Conservation (phyloP, 2,329 filamentous ascomycete species). For the Colletotrichum echinochloae region DNA sequence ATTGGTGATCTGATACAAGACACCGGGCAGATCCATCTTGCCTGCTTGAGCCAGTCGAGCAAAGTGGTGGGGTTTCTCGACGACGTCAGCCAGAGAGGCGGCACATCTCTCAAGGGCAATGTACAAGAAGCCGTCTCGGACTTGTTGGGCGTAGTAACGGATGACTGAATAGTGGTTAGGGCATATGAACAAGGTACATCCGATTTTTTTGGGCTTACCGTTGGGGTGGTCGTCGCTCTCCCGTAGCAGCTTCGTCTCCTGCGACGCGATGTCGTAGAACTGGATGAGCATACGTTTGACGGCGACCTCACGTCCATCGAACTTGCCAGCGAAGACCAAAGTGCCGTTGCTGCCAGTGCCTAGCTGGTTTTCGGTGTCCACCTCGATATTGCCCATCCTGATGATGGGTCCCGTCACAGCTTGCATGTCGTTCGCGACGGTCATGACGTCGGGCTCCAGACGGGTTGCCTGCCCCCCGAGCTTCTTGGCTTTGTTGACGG, state of each 20-base stretch:
- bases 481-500: slow-evolving; percentile 69
- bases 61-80: slow-evolving; percentile 79
- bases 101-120: slow-evolving; percentile 96
- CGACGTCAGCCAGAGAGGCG: slow-evolving; percentile 90
- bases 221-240: slow-evolving; percentile 97
- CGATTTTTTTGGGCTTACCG: slow-evolving; percentile 56
- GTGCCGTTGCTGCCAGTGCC: slow-evolving; percentile 96
- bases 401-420: slow-evolving; percentile 70
- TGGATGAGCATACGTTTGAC: slow-evolving; percentile 97
- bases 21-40: slow-evolving; percentile 80
- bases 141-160: slow-evolving; percentile 93
- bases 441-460: slow-evolving; percentile 72
- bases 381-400: slow-evolving; percentile 73
- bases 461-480: slow-evolving; percentile 62
- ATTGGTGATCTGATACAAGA: slow-evolving; percentile 89
- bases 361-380: slow-evolving; percentile 72
- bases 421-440: slow-evolving; percentile 67
- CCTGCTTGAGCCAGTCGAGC: slow-evolving; percentile 78
- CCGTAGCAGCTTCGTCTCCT: slow-evolving; percentile 89
- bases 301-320: slow-evolving; percentile 91
- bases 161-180: slow-evolving; percentile 70
- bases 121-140: slow-evolving; percentile 90
- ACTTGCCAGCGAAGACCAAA: slow-evolving; percentile 92
- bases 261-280: slow-evolving; percentile 94
- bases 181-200: slow-evolving; percentile 44